These are phyloP conservation scores for Candida glucosophila DNA, from an alignment of 1,139 yeast genomes.

Conservation along the genomic window DNA sequence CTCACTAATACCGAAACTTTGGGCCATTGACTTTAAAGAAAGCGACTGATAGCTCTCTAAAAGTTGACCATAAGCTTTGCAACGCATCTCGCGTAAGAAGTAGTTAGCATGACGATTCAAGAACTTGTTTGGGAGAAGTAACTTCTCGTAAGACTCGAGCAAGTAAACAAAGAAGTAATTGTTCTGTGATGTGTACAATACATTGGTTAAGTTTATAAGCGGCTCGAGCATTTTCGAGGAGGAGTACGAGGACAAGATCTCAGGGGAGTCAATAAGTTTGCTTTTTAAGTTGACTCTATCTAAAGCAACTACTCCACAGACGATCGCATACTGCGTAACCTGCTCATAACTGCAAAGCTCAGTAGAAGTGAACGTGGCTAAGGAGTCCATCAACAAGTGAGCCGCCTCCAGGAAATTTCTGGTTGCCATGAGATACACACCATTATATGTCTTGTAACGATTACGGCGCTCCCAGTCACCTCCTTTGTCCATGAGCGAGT, in stretches of 20 bases:
- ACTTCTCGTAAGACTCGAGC: conserved; percentile 69
- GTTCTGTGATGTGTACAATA: conserved; percentile 86
- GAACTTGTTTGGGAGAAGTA: conserved; percentile 68
- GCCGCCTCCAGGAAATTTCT: conserved; percentile 84
- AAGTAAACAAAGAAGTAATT: conserved; percentile 70
- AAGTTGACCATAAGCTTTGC: conserved; percentile 90
- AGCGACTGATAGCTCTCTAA: conserved; percentile 90
- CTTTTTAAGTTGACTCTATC: conserved; percentile 78
- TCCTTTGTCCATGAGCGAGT: conserved; percentile 79
- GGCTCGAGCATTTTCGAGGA: conserved; percentile 71
- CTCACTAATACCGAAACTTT: conserved; percentile 78
- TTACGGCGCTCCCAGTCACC: conserved; percentile 99
- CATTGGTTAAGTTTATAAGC: conserved; percentile 72
- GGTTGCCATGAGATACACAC: conserved; percentile 75
- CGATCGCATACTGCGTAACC: conserved; percentile 80
- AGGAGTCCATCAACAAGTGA: conserved; percentile 72
- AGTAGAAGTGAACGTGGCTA: conserved; percentile 94
- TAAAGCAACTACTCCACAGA: conserved; percentile 76
- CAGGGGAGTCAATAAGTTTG: conserved; percentile 90
- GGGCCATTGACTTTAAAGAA: conserved; percentile 88
- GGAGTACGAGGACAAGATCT: conserved; percentile 72
- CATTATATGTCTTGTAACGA: conserved; percentile 84
- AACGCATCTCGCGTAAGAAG: conserved; percentile 86
- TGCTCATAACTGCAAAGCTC: conserved; percentile 87
- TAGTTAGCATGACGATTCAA: conserved; percentile 72